phyloP scores from a whole-genome alignment of 169 alveolate species.

The Plasmodium vivax region DNA sequence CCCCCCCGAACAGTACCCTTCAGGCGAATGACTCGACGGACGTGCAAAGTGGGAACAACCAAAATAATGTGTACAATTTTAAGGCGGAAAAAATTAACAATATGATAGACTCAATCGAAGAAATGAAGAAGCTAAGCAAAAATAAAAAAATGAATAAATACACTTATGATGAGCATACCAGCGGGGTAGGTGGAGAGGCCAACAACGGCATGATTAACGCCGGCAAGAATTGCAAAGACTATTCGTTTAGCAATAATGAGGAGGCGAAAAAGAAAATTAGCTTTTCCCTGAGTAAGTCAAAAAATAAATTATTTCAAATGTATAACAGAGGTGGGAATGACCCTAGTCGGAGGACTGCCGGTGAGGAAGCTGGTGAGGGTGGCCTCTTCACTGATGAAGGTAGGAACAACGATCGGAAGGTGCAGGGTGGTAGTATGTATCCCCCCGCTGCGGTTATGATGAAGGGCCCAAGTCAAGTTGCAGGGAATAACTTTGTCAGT shows the following conservation, averaged over 20 bases:
- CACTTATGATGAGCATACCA: background rate
- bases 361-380: conserved; percentile 30
- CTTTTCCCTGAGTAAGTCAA: conserved; percentile 53
- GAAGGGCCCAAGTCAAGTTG: background rate
- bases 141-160: conserved; percentile 4
- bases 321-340: conserved; percentile 6
- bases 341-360: background rate
- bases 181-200: background rate
- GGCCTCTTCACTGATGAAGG: conserved; percentile 17
- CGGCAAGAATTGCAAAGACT: background rate
- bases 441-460: background rate
- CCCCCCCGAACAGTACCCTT: background rate
- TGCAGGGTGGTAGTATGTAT: background rate
- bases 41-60: background rate
- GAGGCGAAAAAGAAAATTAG: conserved; percentile 54
- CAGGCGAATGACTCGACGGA: background rate
- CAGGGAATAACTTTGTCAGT: background rate
- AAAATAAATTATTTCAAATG: conserved; percentile 45
- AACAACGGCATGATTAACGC: background rate
- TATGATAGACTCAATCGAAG: conserved; percentile 70
- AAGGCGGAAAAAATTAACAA: conserved; percentile 54
- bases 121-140: conserved; percentile 56
- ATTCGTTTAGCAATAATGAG: conserved; percentile 4
- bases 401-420: background rate
- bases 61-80: conserved; percentile 21